Base-by-base conservation (phyloP, 371 early-diverging fungal species). In the Syncephalis plumigaleata region DNA sequence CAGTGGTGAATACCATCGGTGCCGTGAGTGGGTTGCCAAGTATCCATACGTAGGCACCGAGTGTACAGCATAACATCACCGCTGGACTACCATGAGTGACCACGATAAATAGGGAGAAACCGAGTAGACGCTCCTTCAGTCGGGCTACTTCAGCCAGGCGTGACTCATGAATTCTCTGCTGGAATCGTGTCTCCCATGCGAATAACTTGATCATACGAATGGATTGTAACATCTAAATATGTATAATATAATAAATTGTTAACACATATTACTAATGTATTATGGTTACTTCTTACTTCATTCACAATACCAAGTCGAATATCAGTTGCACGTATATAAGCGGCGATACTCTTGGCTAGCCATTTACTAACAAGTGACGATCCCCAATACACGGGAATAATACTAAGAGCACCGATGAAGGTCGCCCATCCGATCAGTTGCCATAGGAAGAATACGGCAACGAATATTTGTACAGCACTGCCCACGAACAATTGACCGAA, bases 141-240 rank as follows among this genome's bases (percentile, higher is more conserved):
- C 64, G 64, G 20, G 57, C 50, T 22, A 79, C 55, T 49, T 79
- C 79, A n/a, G 55, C 51, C 2, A 55, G 57, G 56, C 77, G 58
- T 1, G 72, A 60, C 44, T 63, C 60, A 27, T 61, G 48, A 18
- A 75, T 60, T 7, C 67, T 64, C 42, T 66, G 54, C 23, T 61
- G 62, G 64, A 76, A 78, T 1, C 64, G 68, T 24, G 48, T 13
- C 45, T 78, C 78, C 69, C 77, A 79, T 22, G 77, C 77, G 61
- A 77, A 77, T 46, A 75, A 75, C 47, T 79, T 79, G 59, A 79
- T 73, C 50, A 75, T 73, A 15, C 79, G 74, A 45, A 79, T 75
- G 8, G 75, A 75, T 51, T 74, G 70, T 5, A 79, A 52, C 15
- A 78, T 25, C 53, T 73, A 11, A 4, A 7, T n/a, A n/a, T n/a